Conservation (phyloP, 192 early-diverging fungal species). For the Linnemannia zychae region DNA sequence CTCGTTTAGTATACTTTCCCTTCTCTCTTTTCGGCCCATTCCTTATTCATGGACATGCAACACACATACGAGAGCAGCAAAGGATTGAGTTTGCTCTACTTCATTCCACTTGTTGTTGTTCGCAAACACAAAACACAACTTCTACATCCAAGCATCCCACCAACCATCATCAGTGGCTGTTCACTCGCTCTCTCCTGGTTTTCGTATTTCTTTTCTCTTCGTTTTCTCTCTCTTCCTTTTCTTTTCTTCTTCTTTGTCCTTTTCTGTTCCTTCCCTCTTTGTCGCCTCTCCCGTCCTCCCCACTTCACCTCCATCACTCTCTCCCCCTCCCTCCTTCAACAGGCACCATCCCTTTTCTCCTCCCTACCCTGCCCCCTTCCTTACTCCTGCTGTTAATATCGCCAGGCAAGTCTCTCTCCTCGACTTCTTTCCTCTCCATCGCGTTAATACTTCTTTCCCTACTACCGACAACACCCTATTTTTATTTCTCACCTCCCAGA, state of each 20-base stretch:
- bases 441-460: neutral
- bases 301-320: neutral
- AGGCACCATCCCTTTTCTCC: conserved; percentile 11
- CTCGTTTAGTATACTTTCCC: neutral
- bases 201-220: conserved; percentile 6
- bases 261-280: conserved; percentile 12
- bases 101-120: neutral
- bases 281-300: neutral
- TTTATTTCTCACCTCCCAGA: neutral
- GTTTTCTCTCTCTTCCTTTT: neutral
- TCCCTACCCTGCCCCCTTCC: conserved; percentile 6
- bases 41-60: conserved; percentile 6
- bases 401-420: conserved; percentile 29
- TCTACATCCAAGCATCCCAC: neutral
- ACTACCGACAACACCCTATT: neutral
- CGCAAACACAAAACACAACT: neutral
- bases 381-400: conserved; percentile 13
- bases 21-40: neutral
- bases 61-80: neutral
- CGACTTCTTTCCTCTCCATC: neutral
- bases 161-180: neutral
- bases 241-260: neutral
- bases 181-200: neutral
- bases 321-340: conserved; percentile 45
- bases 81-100: neutral